Evolutionary conservation across 768 basidiomycete genomes (phyloP), one percentile per base, ranked within the genome.

Genomic region (Lactarius trivialis): DNA sequence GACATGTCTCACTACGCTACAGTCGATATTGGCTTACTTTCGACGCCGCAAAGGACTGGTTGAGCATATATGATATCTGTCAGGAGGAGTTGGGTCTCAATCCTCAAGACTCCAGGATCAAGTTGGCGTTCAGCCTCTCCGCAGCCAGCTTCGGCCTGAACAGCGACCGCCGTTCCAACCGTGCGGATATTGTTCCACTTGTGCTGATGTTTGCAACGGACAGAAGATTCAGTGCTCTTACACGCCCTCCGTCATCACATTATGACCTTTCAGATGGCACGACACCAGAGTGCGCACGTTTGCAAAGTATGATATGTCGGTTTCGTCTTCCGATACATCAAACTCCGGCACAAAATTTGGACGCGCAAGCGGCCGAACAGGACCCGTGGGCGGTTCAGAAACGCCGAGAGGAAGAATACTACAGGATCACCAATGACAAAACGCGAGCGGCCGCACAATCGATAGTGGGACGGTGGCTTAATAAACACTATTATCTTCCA

Each of bases 1-100:
- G 19, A 2, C 17, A 28, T 0, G 15, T 60, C 14, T 60, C 53
- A 5, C 33, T 60, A 8, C 30, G 52, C 9, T 60, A 60, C 9
- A 60, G 59, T 34, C 59, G 32, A 36, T 55, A 60, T 34, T 60
- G 59, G 59, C 41, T 60, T 2, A n/a, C 53, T 1, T 55, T 60
- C 41, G 11, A 60, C 41, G 43, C 33, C 19, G 21, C 52, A 8
- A 32, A 41, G n/a, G 59, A 60, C 21, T 60, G 59, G 59, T 9
- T 48, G 7, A 7, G 11, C 1, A 48, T 60, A 24, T 55, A 55
- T 12, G 11, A 48, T 4, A 32, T 55, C 6, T 54, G 41, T 11
- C 59, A 50, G 17, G 6, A 36, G 34, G 41, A 33, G 11, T n/a
- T 4, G 32, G 12, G 19, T 21, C 8, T 19, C 3, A n/a, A 36